Evolutionary conservation across 179 eudicot species (phyloP), one percentile per base, ranked within the genome.

Genomic region (Vitellaria paradoxa): DNA sequence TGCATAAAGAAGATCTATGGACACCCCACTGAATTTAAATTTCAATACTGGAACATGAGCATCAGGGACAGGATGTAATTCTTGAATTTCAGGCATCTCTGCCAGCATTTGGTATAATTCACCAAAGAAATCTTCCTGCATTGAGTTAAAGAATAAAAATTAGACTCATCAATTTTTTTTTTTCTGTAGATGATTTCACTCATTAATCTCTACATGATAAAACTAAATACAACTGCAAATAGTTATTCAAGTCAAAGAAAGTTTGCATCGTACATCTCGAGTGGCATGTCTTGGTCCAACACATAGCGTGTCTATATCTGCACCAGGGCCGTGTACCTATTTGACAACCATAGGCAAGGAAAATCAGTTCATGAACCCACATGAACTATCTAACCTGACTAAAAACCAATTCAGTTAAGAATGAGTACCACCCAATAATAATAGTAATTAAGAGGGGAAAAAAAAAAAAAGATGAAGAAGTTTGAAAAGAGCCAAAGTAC

Each of bases 1-100:
- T 66, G 97, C 95, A 84, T 92, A 92, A 24, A 92, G 95, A 82
- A 92, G 92, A 82, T 92, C 97, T 74, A 92, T 91, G 30, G 97
- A 92, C 77, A 91, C 89, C 21, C 95, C 95, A 84, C 47, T 85
- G 81, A 91, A 86, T 86, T 91, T 91, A 87, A 92, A 92, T 77
- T 65, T 87, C 97, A 92, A 91, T 64, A 92, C 93, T 17, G 97
- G 97, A 73, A 92, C 97, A 85, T 89, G 88, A 85, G 97, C 97
- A 78, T 91, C 97, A 63, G 93, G 92, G 50, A 92, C 94, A 80
- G 93, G 91, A 69, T 86, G 93, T 80, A 92, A 78, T 72, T 92
- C 97, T 76, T 88, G 82, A 70, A 92, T 88, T 80, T 92, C 97
- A 65, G 95, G 93, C 93, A 88, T 91, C 83, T 89, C 95, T 18